A percentile compares a stretch with the other conserved stretches of the same genome.
Evolutionary conservation across 768 basidiomycete species (phyloP).

Genomic region (Neoboletus magnificus): DNA sequence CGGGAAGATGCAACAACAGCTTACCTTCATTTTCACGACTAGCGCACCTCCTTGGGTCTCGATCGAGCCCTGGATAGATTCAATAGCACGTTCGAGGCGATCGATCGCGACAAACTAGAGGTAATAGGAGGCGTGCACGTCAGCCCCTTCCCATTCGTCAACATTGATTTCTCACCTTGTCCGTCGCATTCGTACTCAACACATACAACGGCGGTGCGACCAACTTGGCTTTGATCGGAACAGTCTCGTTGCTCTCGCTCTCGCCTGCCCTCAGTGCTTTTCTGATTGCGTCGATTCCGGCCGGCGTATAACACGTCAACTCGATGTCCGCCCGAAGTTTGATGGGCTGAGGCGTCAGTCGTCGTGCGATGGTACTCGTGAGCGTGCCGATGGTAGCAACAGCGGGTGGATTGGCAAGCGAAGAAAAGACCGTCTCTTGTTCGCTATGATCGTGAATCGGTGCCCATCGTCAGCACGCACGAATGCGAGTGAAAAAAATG

Average conservation of each 20-base stretch:
- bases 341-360: conserved; percentile 96
- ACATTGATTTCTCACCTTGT: conserved; percentile 58
- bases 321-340: conserved; percentile 98
- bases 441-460: conserved; percentile 40
- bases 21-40: conserved; percentile 94
- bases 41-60: conserved; percentile 82
- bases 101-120: conserved; percentile 82
- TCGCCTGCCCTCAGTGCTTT: conserved; percentile 88
- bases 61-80: conserved; percentile 82
- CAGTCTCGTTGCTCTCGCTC: conserved; percentile 78
- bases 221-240: conserved; percentile 95
- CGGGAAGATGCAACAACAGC: not conserved
- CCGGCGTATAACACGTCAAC: conserved; percentile 91
- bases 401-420: conserved; percentile 57
- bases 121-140: not conserved
- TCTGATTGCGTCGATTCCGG: conserved; percentile 96
- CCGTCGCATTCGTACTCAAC: conserved; percentile 92
- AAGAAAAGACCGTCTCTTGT: conserved; percentile 76
- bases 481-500: conserved; percentile 28
- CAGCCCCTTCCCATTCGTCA: not conserved
- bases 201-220: conserved; percentile 97
- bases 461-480: conserved; percentile 17
- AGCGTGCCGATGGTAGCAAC: conserved; percentile 60
- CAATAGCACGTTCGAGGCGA: conserved; percentile 89
- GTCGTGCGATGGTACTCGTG: conserved; percentile 82